Evolutionary conservation across 805 yeast genomes (phyloP), one percentile per base, ranked within the genome.

Genomic region (Wickerhamomyces alni): DNA sequence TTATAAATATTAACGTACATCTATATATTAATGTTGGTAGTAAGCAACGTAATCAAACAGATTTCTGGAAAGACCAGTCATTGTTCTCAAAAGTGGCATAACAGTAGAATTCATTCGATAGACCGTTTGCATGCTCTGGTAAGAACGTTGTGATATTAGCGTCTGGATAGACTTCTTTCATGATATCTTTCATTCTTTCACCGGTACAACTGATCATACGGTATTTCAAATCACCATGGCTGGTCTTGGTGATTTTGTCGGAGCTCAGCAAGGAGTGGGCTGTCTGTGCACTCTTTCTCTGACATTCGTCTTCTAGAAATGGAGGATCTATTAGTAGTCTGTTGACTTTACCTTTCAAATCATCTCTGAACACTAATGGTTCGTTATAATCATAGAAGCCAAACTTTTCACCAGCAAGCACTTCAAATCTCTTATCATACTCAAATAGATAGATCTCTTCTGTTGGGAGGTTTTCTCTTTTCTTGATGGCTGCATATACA

Each of bases 291-390:
- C 63, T 79, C 46, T 85, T 85, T 10, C 74, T 67, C 59, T 88
- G 97, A 54, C 96, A 88, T 40, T 82, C 87, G 33, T 73, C 76
- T 50, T 84, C 86, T 43, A 89, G 65, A 54, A 86, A 88, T 17
- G 96, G 96, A 8, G 96, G 96, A 58, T 88, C 97, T 9, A 87
- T 77, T 41, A 88, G 60, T 8, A 87, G 57, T 49, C 94, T 64
- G 54, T 88, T 81, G 34, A 85, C 81, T 51, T 73, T 77, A 29
- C 81, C 75, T 46, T 67, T 67, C 26, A 86, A 63, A 33, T 67
- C 64, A 2, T 63, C 67, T 13, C 85, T 84, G 22, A 86, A 65
- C 7, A 74, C 66, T 12, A 75, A 59, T 7, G 96, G 96, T 8
- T 67, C 53, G 43, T 79, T 77, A 60, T 81, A 88, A 59, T 88